phyloP scores from a whole-genome alignment of 2,329 filamentous ascomycete genomes.

The Tolypocladium ophioglossoides region DNA sequence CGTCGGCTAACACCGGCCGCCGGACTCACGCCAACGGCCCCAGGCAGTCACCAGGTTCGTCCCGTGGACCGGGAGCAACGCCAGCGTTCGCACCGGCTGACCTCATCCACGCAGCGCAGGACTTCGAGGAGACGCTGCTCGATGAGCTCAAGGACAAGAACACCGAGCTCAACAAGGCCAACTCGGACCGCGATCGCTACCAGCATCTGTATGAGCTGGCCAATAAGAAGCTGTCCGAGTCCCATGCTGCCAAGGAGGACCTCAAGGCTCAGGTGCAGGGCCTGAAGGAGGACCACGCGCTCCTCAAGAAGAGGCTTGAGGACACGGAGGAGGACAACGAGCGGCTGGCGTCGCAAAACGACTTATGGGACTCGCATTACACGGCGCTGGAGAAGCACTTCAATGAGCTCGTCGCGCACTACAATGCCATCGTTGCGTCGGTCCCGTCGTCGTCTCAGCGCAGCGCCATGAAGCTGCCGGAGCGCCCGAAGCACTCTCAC shows the following conservation, averaged over 20 bases:
- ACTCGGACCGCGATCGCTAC: slow-evolving; percentile 13
- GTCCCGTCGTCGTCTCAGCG: slow-evolving; percentile 13
- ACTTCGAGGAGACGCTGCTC: slow-evolving; percentile 8
- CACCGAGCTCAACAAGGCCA: slow-evolving; percentile 13
- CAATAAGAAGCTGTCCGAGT: slow-evolving; percentile 18
- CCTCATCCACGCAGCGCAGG: background rate
- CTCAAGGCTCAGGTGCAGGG: slow-evolving; percentile 7
- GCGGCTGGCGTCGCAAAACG: slow-evolving; percentile 9
- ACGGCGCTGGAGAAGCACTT: slow-evolving; percentile 16
- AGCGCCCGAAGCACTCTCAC: slow-evolving; percentile 17
- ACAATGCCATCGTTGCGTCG: slow-evolving; percentile 12
- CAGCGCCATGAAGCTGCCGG: slow-evolving; percentile 13
- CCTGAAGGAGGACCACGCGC: slow-evolving; percentile 6
- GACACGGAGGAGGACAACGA: slow-evolving; percentile 15
- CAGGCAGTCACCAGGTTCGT: slow-evolving; percentile 1
- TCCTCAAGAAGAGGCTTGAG: slow-evolving; percentile 11
- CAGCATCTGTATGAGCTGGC: slow-evolving; percentile 15
- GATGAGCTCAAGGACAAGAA: slow-evolving; percentile 11
- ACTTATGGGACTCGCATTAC: slow-evolving; percentile 8
- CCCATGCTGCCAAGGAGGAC: slow-evolving; percentile 8
- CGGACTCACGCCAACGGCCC: slow-evolving; percentile 1
- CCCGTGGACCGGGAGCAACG: background rate
- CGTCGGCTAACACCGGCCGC: slow-evolving; percentile 9
- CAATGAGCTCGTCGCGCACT: slow-evolving; percentile 18
- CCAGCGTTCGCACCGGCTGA: slow-evolving; percentile 1